These are phyloP conservation scores for Lachancea fermentati DNA, from an alignment of 805 yeast species.

Conservation along the genomic window DNA sequence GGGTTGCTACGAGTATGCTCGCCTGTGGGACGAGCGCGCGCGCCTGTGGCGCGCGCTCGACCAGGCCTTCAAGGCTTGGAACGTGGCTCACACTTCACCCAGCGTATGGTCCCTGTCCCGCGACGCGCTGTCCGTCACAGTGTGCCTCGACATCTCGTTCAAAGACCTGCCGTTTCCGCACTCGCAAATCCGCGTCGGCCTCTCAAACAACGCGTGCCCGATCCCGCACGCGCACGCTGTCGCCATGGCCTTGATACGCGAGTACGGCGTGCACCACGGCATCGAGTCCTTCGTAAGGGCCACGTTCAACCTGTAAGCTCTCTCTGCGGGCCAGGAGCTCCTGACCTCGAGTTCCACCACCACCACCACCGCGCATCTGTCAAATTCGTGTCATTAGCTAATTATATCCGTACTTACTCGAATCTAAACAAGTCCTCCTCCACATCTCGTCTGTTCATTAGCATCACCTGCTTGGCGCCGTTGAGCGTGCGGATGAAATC, in stretches of 20 bases:
- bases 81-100: not conserved
- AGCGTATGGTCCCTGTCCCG: not conserved
- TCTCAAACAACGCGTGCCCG: conserved; percentile 2
- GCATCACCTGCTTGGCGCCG: conserved; percentile 20
- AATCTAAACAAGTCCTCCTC: conserved; percentile 5
- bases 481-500: conserved; percentile 23
- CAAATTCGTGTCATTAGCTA: not conserved
- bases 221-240: conserved; percentile 11
- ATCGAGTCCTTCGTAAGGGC: conserved; percentile 10
- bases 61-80: not conserved
- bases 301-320: not conserved
- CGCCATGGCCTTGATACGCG: conserved; percentile 15
- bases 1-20: conserved; percentile 22
- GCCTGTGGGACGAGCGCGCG: conserved; percentile 10
- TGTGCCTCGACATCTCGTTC: conserved; percentile 2
- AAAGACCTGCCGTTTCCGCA: conserved; percentile 7
- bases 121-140: not conserved
- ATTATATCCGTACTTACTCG: not conserved
- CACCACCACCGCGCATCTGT: not conserved
- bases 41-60: not conserved
- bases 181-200: conserved; percentile 5
- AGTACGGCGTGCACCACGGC: conserved; percentile 22
- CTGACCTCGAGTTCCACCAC: not conserved
- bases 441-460: conserved; percentile 6
- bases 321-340: too few relatives aligned